phyloP scores from a whole-genome alignment of 441 rosid genomes.

The Codiaeum variegatum region DNA sequence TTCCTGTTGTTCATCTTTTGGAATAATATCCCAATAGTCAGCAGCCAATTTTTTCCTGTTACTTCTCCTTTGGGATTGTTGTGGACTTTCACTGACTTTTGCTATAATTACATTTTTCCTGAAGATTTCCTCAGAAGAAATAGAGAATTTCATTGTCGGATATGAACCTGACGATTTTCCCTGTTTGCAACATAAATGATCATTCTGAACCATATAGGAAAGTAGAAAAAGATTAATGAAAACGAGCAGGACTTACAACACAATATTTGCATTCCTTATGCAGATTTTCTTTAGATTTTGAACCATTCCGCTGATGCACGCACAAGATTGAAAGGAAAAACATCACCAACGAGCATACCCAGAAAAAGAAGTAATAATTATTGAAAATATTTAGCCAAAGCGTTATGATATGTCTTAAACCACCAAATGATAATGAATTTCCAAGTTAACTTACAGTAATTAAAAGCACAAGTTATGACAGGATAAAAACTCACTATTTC shows the following conservation, averaged over 20 bases:
- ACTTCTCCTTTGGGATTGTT: conserved; percentile 33
- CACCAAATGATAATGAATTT: neutral
- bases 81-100: conserved; percentile 49
- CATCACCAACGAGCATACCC: conserved; percentile 8
- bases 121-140: conserved; percentile 57
- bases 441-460: neutral
- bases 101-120: conserved; percentile 58
- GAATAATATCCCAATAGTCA: conserved; percentile 83
- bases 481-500: conserved; percentile 1
- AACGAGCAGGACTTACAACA: conserved; percentile 46
- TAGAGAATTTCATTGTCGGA: conserved; percentile 74
- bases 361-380: neutral
- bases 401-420: neutral
- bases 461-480: neutral
- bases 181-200: conserved; percentile 37
- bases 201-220: conserved; percentile 15
- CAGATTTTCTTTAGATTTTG: conserved; percentile 30
- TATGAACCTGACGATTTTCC: conserved; percentile 48
- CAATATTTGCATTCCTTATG: conserved; percentile 75
- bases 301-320: conserved; percentile 37
- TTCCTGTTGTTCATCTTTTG: conserved; percentile 53
- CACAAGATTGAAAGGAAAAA: conserved; percentile 22
- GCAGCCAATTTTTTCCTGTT: conserved; percentile 36
- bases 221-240: conserved; percentile 15
- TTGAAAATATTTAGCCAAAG: neutral